Base-by-base conservation (phyloP, 1,284 basidiomycete species). In the Entoloma clypeatum region DNA sequence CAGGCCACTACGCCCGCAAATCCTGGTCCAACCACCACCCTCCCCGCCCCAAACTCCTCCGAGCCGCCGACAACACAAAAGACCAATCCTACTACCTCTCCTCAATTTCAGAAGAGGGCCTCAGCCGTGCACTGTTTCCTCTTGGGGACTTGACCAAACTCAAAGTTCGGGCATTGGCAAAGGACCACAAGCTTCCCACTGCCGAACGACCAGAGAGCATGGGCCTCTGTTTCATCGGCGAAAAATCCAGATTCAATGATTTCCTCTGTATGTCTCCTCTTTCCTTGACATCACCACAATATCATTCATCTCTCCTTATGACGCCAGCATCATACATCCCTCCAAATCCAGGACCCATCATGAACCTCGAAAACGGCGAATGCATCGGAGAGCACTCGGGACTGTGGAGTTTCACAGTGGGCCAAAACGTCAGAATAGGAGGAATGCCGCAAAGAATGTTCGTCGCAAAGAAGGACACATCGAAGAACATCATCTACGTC, bases 31-130 rank as follows among this genome's bases (percentile, higher is more conserved):
- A 49, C 23, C 45, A 55, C 24, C 35, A 41, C 29, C 34, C 45
- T 3, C 16, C 24, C 29, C 72, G 78, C 10, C 82, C 86, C 0
- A 72, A 76, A 51, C 76, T 95, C 8, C 64, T 80, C 18, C 77
- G 85, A 28, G 74, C 83, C 1, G 49, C 55, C n/a, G 89, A 94
- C 55, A 52, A 52, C 34, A 64, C 60, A 5, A 98, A 98, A 63
- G 95, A 98, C 62, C 94, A 99, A 62, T 86, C 91, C 0, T 98
- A 95, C 59, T 99, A 93, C 60, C 75, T 99, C 1, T 86, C 92
- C 1, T 81, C 86, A 1, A 79, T 93, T 21, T 67, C 78, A 0
- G 79, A 91, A 56, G 41, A 53, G 0, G 74, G 81, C 41, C 73
- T 95, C 5, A 52, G 62, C 0, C 70, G 86, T 49, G 74, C 91